Base-by-base conservation (phyloP, 371 early-diverging fungal genomes). In the Zychaea mexicana region DNA sequence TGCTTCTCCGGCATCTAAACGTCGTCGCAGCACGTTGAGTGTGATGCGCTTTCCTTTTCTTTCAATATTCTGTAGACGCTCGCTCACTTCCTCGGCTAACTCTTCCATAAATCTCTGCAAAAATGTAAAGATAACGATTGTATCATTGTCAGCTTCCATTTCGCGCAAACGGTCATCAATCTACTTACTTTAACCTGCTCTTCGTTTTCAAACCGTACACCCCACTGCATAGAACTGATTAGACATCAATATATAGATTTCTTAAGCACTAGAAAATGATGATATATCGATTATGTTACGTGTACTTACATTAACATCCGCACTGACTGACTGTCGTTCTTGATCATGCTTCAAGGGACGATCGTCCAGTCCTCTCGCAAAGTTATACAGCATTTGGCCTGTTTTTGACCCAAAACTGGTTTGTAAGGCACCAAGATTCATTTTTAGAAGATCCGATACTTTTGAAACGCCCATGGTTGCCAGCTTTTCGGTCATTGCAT, bases 241-340 rank as follows among this genome's bases (percentile, higher is more conserved):
- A 7, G 21, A 13, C 15, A 17, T 39, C 3, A 47, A 6, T 12
- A 42, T 42, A 42, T 15, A 15, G 15, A 15, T 42, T 3, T 17
- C n/a, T 42, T 42, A 42, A 42, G 13, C 1, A 5, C 13, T 42
- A 42, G n/a, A 42, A 12, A 7, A 42, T 7, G 22, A 24, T 4
- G 13, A 49, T n/a, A 49, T 45, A 10, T 45, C 6, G 12, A 12
- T 33, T 8, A 8, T 33, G 33, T 33, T 33, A 8, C 33, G 5
- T 33, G 5, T 12, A 62, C 61, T 71, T 73, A 77, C 79, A 60
- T 82, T 82, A 3, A 89, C 84, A 64, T 88, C 90, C 0, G 91
- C 93, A 38, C 93, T 92, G 32, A 96, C 89, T 15, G 87, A 85
- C 69, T 92, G 91, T 21, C 95, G 83, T 10, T 82, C 71, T 59